These are phyloP conservation scores for Zymoseptoria pseudotritici DNA, from an alignment of 2,329 filamentous ascomycete species.

Conservation along the genomic window DNA sequence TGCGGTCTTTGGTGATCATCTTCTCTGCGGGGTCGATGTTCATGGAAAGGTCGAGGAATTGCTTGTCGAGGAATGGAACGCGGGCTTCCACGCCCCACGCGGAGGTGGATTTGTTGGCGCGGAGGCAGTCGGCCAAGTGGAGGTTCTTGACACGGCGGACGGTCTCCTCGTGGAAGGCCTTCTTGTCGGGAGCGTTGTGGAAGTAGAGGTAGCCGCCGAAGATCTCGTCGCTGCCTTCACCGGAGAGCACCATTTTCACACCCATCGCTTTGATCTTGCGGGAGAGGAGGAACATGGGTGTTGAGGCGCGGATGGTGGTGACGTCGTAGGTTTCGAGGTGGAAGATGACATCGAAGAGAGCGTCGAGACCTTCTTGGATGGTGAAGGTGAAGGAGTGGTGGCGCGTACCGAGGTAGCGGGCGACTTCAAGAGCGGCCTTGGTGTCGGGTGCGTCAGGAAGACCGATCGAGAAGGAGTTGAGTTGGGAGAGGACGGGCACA, in stretches of 20 bases:
- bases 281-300: constrained; percentile 94
- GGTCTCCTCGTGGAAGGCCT: constrained; percentile 92
- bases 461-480: constrained; percentile 98
- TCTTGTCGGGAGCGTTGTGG: constrained; percentile 83
- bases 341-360: constrained; percentile 93
- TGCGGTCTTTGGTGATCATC: constrained; percentile 74
- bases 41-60: constrained; percentile 90
- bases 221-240: constrained; percentile 95
- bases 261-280: constrained; percentile 99
- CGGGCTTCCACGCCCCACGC: constrained; percentile 97
- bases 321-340: constrained; percentile 98
- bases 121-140: constrained; percentile 89
- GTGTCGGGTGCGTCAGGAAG: constrained; percentile 89
- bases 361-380: constrained; percentile 92
- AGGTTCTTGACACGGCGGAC: constrained; percentile 93
- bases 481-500: constrained; percentile 82
- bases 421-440: constrained; percentile 83
- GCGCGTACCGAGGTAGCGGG: constrained; percentile 93
- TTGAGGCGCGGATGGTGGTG: constrained; percentile 95
- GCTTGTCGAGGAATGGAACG: constrained; percentile 95
- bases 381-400: constrained; percentile 99
- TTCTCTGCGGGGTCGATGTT: constrained; percentile 90
- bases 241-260: constrained; percentile 98
- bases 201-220: constrained; percentile 99
- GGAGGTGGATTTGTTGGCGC: constrained; percentile 97